Evolutionary conservation across 2,329 filamentous ascomycete genomes (phyloP), one percentile per base, ranked within the genome.

Genomic region (Chalaropsis ovoidea): DNA sequence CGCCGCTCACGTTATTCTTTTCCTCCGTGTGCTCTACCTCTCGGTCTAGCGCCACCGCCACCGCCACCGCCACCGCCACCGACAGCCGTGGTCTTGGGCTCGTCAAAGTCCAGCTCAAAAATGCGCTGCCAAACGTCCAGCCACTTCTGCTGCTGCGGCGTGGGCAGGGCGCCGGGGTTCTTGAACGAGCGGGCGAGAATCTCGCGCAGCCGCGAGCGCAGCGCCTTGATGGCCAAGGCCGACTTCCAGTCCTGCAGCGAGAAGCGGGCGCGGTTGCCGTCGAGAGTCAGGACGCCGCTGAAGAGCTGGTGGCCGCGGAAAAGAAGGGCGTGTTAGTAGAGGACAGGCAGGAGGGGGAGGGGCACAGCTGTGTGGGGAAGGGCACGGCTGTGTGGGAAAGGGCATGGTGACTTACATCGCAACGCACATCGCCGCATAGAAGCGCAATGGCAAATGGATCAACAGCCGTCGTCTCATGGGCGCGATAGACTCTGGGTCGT

Each of bases 181-280:
- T 84, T 87, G 77, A 95, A 91, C 24, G 83, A 81, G 39, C 82
- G 80, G 0, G 83, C 84, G 60, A 95, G 78, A 49, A 95, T 82
- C 69, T 95, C 90, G 69, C 87, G 85, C 19, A 96, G 78, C 31
- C 88, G 82, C 1, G 80, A 78, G 22, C 90, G 83, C 64, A 97
- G 77, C 5, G 86, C 84, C 76, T 96, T 96, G 72, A 99, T 77
- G n/a, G 88, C 91, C 43, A 96, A 82, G 81, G 94, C 86, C 0
- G 87, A 87, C 76, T 92, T 95, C 92, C 93, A 97, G 72, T 95
- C 89, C 3, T 86, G 82, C 0, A 95, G 82, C 24, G 87, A 83
- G 73, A 97, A 96, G 61, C 90, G 84, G 61, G 93, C 82, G 39
- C 92, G 83, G 73, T 96, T 95, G 56, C 90, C 88, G 73, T 96